Percentiles rank a stretch among this genome's conserved stretches.
Evolutionary conservation across 73 alveolate species (phyloP).

Genomic region (Breviolum minutum): DNA sequence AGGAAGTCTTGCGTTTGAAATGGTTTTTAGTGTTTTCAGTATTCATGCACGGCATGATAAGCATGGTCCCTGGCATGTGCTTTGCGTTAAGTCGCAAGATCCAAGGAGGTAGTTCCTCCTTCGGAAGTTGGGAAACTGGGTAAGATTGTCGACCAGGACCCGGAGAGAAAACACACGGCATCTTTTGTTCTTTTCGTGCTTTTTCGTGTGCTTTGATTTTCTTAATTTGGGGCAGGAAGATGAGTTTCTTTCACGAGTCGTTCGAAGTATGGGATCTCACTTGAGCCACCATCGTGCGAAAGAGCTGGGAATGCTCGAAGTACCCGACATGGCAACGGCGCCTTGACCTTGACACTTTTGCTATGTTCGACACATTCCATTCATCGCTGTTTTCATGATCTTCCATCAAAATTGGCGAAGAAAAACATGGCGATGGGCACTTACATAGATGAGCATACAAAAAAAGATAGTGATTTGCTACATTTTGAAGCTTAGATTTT

Average conservation of each 20-base stretch:
- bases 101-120: slow-evolving; percentile 60
- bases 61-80: background rate
- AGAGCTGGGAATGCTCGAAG: slow-evolving; percentile 64
- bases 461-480: background rate
- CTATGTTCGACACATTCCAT: no score
- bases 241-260: slow-evolving; percentile 61
- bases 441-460: background rate
- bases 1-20: background rate
- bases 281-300: slow-evolving; percentile 67
- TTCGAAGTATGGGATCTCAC: slow-evolving; percentile 89
- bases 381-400: no score
- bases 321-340: slow-evolving; percentile 28
- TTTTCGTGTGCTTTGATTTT: background rate
- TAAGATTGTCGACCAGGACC: slow-evolving; percentile 51
- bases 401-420: no score
- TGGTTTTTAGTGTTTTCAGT: no score
- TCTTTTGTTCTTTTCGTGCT: background rate
- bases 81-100: background rate
- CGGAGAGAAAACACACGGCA: no score
- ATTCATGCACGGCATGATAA: background rate
- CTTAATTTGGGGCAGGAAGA: slow-evolving; percentile 39
- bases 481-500: background rate
- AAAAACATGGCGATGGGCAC: background rate
- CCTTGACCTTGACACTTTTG: background rate
- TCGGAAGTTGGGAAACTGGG: slow-evolving; percentile 53